Evolutionary conservation across 2,329 filamentous ascomycete species (phyloP).

Genomic region (Colletotrichum trifolii): DNA sequence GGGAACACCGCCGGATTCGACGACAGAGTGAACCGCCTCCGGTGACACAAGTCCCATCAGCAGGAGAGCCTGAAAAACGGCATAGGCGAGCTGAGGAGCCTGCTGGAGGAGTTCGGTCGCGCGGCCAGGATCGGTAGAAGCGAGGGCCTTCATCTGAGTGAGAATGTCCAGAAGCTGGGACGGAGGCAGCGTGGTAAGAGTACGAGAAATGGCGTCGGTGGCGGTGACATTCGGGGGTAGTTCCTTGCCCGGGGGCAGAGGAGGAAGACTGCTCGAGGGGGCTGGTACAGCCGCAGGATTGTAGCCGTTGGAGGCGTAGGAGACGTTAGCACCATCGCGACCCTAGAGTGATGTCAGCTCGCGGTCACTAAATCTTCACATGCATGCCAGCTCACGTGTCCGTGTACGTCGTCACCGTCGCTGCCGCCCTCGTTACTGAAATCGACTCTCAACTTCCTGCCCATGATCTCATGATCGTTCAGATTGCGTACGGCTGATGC

Average conservation of each 20-base stretch:
- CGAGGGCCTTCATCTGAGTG: slow-evolving; percentile 91
- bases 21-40: slow-evolving; percentile 81
- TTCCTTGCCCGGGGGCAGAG: slow-evolving; percentile 86
- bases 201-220: slow-evolving; percentile 91
- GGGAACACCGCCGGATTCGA: slow-evolving; percentile 67
- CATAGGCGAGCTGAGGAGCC: slow-evolving; percentile 92
- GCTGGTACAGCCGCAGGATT: slow-evolving; percentile 40
- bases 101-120: slow-evolving; percentile 88
- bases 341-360: slow-evolving; percentile 27
- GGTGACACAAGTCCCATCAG: slow-evolving; percentile 94
- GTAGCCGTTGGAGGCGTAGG: slow-evolving; percentile 46
- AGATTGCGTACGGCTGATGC: slow-evolving; percentile 95
- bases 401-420: slow-evolving; percentile 62
- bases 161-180: slow-evolving; percentile 93
- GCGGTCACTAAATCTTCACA: background rate
- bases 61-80: slow-evolving; percentile 92
- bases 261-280: slow-evolving; percentile 72
- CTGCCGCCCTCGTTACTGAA: slow-evolving; percentile 93
- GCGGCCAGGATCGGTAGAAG: slow-evolving; percentile 82
- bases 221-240: slow-evolving; percentile 85
- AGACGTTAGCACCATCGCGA: slow-evolving; percentile 30
- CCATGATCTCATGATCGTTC: slow-evolving; percentile 96
- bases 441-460: slow-evolving; percentile 91
- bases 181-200: slow-evolving; percentile 85
- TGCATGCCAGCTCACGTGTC: slow-evolving; percentile 18